phyloP scores from a whole-genome alignment of 495 filamentous ascomycete genomes.

The Talaromyces liani region DNA sequence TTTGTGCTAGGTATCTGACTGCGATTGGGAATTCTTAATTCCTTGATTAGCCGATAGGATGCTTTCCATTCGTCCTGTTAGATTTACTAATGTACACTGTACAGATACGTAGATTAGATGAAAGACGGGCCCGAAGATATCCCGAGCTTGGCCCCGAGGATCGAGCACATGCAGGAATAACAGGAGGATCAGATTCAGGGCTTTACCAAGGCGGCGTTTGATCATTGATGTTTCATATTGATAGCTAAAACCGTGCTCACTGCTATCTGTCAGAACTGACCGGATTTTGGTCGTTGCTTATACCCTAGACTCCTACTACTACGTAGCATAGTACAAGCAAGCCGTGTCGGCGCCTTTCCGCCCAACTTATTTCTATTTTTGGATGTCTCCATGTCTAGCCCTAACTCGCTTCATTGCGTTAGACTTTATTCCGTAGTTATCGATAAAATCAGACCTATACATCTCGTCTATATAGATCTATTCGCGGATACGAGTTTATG shows the following conservation, averaged over 20 bases:
- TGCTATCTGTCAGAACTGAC: not conserved
- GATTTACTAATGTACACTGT: no score
- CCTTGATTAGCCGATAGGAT: no score
- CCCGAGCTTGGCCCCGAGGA: no score
- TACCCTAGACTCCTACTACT: not conserved
- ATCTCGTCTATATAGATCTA: not conserved
- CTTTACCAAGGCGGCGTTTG: no score
- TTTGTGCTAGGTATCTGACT: no score
- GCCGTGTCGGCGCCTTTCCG: not conserved
- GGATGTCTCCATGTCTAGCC: not conserved
- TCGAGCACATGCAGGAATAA: no score
- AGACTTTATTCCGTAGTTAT: not conserved
- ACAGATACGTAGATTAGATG: no score
- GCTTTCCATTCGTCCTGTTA: no score
- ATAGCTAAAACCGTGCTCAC: not conserved
- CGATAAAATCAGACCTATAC: not conserved
- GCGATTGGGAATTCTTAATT: no score
- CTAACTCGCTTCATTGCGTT: not conserved
- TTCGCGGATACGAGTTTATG: not conserved
- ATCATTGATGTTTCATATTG: not conserved
- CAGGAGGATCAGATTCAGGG: no score
- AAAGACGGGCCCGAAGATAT: no score
- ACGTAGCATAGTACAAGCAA: no score
- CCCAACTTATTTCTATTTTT: not conserved
- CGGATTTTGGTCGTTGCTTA: not conserved